phyloP scores from a whole-genome alignment of 768 basidiomycete species.

The Zangia roseola region DNA sequence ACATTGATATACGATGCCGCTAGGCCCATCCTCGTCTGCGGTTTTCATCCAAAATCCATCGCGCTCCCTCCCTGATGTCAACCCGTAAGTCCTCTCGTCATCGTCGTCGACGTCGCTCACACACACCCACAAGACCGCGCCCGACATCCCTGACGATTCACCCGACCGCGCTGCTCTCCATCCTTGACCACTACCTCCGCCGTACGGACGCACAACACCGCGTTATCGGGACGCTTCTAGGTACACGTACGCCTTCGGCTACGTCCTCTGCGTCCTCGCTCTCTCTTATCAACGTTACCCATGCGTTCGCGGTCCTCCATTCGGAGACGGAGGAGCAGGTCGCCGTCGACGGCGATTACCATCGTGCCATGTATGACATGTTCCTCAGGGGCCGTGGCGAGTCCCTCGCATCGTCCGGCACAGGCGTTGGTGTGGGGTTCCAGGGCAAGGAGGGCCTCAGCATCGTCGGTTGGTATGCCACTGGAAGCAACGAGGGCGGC shows the following conservation, averaged over 20 bases:
- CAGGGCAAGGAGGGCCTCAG: conserved; percentile 63
- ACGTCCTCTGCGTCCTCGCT: conserved; percentile 1
- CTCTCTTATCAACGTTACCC: conserved; percentile 63
- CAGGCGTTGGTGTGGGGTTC: conserved; percentile 19
- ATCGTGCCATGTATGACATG: conserved; percentile 88
- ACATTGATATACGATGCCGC: conserved; percentile 37
- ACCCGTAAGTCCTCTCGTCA: conserved; percentile 31
- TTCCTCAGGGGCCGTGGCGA: conserved; percentile 63
- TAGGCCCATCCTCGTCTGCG: conserved; percentile 48
- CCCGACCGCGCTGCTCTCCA: conserved; percentile 89
- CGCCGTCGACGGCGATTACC: conserved; percentile 96
- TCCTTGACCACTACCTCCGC: conserved; percentile 95
- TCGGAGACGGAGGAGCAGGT: conserved; percentile 91
- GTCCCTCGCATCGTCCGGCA: conserved; percentile 24
- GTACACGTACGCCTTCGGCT: conserved; percentile 59
- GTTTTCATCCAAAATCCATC: conserved; percentile 38
- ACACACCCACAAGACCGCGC: conserved; percentile 48
- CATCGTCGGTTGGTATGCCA: conserved; percentile 91
- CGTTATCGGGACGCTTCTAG: conserved; percentile 94
- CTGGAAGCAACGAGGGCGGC: conserved; percentile 62
- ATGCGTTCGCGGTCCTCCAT: conserved; percentile 90
- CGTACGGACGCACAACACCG: conserved; percentile 78
- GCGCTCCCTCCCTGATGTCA: conserved; percentile 28
- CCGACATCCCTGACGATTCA: conserved; percentile 79
- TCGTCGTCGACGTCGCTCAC: neutral